These are phyloP conservation scores for Grammothele lineata DNA, from an alignment of 768 basidiomycete genomes.

Conservation along the genomic window DNA sequence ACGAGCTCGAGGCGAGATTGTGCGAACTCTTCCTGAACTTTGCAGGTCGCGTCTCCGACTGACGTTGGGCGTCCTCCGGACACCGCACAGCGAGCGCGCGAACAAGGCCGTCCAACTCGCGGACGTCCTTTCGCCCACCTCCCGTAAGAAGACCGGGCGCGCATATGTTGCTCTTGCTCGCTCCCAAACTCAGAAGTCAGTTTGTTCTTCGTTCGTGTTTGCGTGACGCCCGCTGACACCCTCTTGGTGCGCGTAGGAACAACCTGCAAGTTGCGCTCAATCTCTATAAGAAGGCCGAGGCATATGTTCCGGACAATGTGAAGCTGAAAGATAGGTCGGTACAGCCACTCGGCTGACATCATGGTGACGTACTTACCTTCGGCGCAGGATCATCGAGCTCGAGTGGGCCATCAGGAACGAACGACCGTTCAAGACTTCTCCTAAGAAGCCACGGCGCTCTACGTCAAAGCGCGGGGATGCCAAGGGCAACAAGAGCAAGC, in stretches of 20 bases:
- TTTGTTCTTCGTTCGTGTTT: not conserved
- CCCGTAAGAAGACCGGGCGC: conserved; percentile 77
- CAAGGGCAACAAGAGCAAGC: conserved; percentile 5
- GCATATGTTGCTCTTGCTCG: conserved; percentile 84
- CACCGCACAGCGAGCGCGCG: conserved; percentile 47
- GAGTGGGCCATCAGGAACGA: conserved; percentile 72
- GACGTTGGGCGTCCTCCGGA: not conserved
- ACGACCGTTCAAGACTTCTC: conserved; percentile 54
- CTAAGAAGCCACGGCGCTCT: conserved; percentile 23
- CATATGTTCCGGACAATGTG: conserved; percentile 81
- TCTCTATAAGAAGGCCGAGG: conserved; percentile 76
- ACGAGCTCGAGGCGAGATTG: conserved; percentile 73
- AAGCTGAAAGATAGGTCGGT: conserved; percentile 88
- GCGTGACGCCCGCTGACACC: not conserved
- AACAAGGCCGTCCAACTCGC: conserved; percentile 58
- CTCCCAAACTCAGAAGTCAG: conserved; percentile 76
- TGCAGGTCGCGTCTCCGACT: conserved; percentile 1
- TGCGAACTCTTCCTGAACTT: conserved; percentile 33
- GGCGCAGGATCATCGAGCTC: conserved; percentile 71
- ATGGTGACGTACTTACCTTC: no score
- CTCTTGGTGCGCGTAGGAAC: conserved; percentile 46
- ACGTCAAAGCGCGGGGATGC: not conserved
- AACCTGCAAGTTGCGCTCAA: conserved; percentile 77
- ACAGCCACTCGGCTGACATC: no score
- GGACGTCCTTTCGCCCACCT: conserved; percentile 63